Evolutionary conservation across 345 rosid genomes (phyloP).

Genomic region (Lumnitzera racemosa): DNA sequence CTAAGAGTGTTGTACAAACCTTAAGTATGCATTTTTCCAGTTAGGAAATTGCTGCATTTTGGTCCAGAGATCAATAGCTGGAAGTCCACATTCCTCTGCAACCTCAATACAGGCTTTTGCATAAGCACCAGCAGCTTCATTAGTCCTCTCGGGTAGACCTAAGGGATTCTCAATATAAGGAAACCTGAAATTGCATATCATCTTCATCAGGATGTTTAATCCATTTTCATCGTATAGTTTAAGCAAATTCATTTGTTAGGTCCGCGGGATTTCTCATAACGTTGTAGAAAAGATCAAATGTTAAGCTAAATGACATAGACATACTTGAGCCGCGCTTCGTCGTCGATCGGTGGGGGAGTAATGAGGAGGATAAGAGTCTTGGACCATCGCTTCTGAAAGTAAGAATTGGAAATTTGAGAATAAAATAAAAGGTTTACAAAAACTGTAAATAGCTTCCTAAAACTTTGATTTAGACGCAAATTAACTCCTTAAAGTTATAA

Average conservation of each 20-base stretch:
- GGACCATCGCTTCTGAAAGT: conserved; percentile 61
- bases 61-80: conserved; percentile 65
- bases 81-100: conserved; percentile 47
- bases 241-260: too few relatives aligned
- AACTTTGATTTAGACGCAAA: too few relatives aligned
- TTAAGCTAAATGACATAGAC: background rate
- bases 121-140: conserved; percentile 72
- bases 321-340: conserved; percentile 75
- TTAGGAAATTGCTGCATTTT: conserved; percentile 60
- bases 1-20: conserved; percentile 20
- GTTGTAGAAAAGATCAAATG: too few relatives aligned
- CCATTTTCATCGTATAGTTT: background rate
- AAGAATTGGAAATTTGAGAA: background rate
- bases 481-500: too few relatives aligned
- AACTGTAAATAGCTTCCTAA: too few relatives aligned
- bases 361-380: conserved; percentile 45
- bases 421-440: background rate
- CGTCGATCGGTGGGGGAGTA: conserved; percentile 89
- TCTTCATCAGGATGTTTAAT: background rate
- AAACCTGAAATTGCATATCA: conserved; percentile 26
- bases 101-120: conserved; percentile 55
- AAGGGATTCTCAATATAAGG: conserved; percentile 58
- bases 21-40: conserved; percentile 54
- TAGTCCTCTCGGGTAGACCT: conserved; percentile 79
- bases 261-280: too few relatives aligned